Conservation (phyloP, 2,329 filamentous ascomycete species). For the Botrytis porri region DNA sequence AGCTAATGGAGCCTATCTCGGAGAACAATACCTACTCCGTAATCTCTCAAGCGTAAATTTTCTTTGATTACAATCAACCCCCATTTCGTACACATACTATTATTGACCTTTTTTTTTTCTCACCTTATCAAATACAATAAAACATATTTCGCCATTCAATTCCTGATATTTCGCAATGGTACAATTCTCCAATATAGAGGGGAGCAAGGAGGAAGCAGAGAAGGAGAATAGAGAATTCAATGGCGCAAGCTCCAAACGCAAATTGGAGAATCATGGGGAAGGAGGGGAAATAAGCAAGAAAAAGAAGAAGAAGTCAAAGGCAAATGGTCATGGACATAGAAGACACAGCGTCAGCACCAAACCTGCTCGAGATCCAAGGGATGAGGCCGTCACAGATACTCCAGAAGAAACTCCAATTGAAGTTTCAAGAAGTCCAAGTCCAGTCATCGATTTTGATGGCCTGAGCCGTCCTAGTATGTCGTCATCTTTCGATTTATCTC, state of each 20-base stretch:
- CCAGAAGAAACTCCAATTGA: slow-evolving; percentile 22
- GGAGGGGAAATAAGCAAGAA: slow-evolving; percentile 24
- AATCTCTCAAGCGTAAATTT: slow-evolving; percentile 1
- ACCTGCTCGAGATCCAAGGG: slow-evolving; percentile 58
- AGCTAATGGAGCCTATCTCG: background rate
- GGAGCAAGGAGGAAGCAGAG: slow-evolving; percentile 16
- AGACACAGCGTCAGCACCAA: slow-evolving; percentile 57
- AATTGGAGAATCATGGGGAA: slow-evolving; percentile 1
- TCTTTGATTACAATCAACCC: slow-evolving; percentile 7
- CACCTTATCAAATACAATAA: background rate
- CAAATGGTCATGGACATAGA: slow-evolving; percentile 41
- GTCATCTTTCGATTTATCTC: background rate
- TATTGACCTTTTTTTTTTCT: background rate
- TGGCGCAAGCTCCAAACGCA: slow-evolving; percentile 15
- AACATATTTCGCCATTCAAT: background rate
- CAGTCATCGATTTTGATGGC: slow-evolving; percentile 60
- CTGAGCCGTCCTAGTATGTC: slow-evolving; percentile 55
- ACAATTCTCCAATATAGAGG: slow-evolving; percentile 28
- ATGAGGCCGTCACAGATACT: slow-evolving; percentile 42
- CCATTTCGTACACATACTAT: background rate
- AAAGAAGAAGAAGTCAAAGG: slow-evolving; percentile 27
- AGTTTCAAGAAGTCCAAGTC: slow-evolving; percentile 49
- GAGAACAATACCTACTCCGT: background rate
- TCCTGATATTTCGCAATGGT: slow-evolving; percentile 25
- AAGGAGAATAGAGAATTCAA: slow-evolving; percentile 1